phyloP scores from a whole-genome alignment of 2,329 filamentous ascomycete species.

The Colletotrichum melonis region DNA sequence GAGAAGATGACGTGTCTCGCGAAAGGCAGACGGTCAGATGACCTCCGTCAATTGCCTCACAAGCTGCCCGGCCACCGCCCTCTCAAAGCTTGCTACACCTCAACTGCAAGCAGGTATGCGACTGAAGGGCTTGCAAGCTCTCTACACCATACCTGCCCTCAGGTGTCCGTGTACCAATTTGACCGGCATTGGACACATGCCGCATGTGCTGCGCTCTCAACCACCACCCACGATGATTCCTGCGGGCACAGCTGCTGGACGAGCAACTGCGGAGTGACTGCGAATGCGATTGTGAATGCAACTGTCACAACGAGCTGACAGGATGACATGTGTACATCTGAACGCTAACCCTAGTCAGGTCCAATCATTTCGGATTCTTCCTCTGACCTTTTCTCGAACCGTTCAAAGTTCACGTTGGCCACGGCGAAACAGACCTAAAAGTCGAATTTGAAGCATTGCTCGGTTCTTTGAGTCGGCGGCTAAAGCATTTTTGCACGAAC shows the following conservation, averaged over 20 bases:
- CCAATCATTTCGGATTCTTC: conserved; percentile 33
- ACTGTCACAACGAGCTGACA: background rate
- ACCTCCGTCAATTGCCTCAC: background rate
- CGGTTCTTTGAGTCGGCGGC: conserved; percentile 35
- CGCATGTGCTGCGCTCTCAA: background rate
- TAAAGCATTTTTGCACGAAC: conserved; percentile 35
- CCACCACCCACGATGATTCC: background rate
- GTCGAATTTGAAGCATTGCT: conserved; percentile 37
- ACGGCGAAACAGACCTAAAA: conserved; percentile 35
- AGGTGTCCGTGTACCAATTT: background rate
- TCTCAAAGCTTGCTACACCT: background rate
- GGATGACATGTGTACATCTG: background rate
- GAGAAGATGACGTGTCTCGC: background rate
- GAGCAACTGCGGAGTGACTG: background rate
- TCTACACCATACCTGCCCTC: no score
- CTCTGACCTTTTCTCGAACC: conserved; percentile 39
- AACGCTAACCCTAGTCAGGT: conserved; percentile 23
- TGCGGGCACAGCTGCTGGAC: background rate
- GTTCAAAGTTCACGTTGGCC: conserved; percentile 43
- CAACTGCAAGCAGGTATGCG: background rate
- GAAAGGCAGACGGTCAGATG: background rate
- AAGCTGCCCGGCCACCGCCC: no score
- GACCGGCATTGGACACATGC: background rate
- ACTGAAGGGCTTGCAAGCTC: background rate
- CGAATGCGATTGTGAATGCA: conserved; percentile 3